A percentile compares a stretch with the other conserved stretches of the same genome.
Evolutionary conservation across 805 yeast species (phyloP).

Genomic region (Saturnispora sanitii): DNA sequence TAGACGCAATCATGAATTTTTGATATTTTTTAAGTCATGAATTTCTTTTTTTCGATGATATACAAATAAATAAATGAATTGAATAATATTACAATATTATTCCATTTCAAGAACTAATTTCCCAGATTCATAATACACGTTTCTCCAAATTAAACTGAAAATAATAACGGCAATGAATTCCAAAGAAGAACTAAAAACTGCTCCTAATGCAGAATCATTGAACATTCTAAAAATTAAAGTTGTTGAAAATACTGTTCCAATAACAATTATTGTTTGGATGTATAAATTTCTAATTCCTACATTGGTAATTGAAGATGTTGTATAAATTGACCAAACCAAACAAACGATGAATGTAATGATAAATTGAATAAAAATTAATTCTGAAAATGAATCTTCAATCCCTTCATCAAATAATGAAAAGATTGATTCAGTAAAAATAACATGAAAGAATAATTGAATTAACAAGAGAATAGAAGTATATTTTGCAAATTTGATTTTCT

Average conservation of each 20-base stretch:
- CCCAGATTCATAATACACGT: conserved; percentile 15
- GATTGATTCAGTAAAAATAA: conserved; percentile 22
- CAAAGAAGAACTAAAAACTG: conserved; percentile 15
- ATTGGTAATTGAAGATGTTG: conserved; percentile 17
- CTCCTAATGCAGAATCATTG: conserved; percentile 6
- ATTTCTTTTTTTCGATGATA: background rate
- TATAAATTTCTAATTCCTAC: conserved; percentile 10
- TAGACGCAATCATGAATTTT: no score
- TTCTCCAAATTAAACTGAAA: conserved; percentile 22
- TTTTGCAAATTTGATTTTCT: conserved; percentile 14
- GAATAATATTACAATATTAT: no score
- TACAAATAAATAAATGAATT: no score
- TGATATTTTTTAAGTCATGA: background rate
- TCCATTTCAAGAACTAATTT: conserved; percentile 6
- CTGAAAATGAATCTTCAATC: conserved; percentile 14
- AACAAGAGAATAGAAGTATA: conserved; percentile 16
- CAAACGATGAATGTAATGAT: conserved; percentile 13
- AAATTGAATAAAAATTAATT: conserved; percentile 20
- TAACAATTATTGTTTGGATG: conserved; percentile 5
- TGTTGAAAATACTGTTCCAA: conserved; percentile 13
- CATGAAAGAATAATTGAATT: conserved; percentile 23
- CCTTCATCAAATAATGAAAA: conserved; percentile 22
- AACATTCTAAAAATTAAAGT: conserved; percentile 11
- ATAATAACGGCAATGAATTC: conserved; percentile 17
- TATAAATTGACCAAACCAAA: conserved; percentile 14